A percentile compares a stretch with the other conserved stretches of the same genome.
phyloP scores from a whole-genome alignment of 1,139 yeast genomes.

The Hemisphaericaspora subhashii region DNA sequence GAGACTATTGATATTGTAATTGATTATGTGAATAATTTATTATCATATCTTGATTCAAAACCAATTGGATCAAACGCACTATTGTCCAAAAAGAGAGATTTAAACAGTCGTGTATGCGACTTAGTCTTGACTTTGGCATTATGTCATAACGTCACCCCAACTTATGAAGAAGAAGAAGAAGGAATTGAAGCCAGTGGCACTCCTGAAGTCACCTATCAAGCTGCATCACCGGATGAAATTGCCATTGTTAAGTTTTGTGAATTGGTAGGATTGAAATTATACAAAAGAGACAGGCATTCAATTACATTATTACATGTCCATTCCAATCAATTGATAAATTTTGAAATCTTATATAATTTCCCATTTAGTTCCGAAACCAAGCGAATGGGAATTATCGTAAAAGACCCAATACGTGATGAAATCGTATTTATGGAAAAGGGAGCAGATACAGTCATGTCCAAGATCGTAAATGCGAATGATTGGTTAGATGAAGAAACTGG shows the following conservation, averaged over 20 bases:
- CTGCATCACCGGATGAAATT: conserved; percentile 98
- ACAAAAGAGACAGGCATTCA: conserved; percentile 77
- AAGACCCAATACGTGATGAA: conserved; percentile 63
- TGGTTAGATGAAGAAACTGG: conserved; percentile 98
- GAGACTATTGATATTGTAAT: conserved; percentile 90
- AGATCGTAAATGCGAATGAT: conserved; percentile 79
- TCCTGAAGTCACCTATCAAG: conserved; percentile 68
- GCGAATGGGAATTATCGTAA: conserved; percentile 90
- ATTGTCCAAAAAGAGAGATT: conserved; percentile 47
- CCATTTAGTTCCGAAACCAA: conserved; percentile 96
- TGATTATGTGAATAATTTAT: conserved; percentile 53
- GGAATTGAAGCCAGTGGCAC: not conserved
- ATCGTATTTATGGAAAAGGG: conserved; percentile 89
- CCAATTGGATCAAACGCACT: conserved; percentile 20
- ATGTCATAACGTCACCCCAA: conserved; percentile 88
- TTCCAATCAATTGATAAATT: conserved; percentile 53
- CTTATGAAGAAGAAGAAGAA: conserved; percentile 20
- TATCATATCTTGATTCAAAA: conserved; percentile 20
- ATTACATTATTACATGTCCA: conserved; percentile 66
- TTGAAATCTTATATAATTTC: conserved; percentile 76
- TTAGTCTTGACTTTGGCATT: conserved; percentile 78
- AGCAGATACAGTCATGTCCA: conserved; percentile 94
- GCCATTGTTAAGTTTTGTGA: conserved; percentile 95
- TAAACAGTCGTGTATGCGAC: conserved; percentile 76
- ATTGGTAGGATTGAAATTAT: conserved; percentile 74